phyloP scores from a whole-genome alignment of 1,284 basidiomycete species.

The Polyporus tsugae region DNA sequence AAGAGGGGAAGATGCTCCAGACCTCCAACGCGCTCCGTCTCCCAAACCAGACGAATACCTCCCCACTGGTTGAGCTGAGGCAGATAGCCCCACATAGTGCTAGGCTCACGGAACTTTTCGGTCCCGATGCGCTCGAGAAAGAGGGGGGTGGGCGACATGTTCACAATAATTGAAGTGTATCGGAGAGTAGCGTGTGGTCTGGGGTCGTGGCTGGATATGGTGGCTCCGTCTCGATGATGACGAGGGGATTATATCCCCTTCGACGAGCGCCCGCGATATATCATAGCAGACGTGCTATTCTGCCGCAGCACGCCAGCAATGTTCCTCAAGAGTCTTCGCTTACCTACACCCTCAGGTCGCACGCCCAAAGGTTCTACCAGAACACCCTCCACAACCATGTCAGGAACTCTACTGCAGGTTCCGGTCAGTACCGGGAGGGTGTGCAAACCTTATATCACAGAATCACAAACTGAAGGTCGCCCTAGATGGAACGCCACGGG shows the following conservation, averaged over 20 bases:
- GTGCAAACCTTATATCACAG: slow-evolving; percentile 19
- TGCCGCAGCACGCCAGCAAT: slow-evolving; percentile 2
- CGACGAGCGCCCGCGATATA: neutral
- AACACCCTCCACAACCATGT: neutral
- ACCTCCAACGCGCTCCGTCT: slow-evolving; percentile 26
- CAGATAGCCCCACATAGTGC: slow-evolving; percentile 34
- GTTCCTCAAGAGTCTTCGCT: neutral
- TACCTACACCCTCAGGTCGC: neutral
- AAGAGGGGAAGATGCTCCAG: slow-evolving; percentile 35
- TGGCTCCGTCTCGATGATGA: neutral
- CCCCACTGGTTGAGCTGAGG: slow-evolving; percentile 41
- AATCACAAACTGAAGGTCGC: neutral
- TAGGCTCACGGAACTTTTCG: slow-evolving; percentile 30
- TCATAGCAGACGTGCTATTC: neutral
- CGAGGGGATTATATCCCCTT: neutral
- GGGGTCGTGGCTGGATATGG: neutral
- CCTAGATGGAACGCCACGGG: neutral
- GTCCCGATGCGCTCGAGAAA: slow-evolving; percentile 32
- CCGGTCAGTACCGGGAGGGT: slow-evolving; percentile 7
- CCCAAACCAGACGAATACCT: slow-evolving; percentile 26
- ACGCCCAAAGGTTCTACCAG: neutral
- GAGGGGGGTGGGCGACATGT: neutral
- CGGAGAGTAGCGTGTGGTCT: neutral
- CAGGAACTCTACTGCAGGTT: neutral
- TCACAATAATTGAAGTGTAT: neutral